Base-by-base conservation (phyloP, 176 grass and related monocot species). In the Hsuehochloa calcarea region DNA sequence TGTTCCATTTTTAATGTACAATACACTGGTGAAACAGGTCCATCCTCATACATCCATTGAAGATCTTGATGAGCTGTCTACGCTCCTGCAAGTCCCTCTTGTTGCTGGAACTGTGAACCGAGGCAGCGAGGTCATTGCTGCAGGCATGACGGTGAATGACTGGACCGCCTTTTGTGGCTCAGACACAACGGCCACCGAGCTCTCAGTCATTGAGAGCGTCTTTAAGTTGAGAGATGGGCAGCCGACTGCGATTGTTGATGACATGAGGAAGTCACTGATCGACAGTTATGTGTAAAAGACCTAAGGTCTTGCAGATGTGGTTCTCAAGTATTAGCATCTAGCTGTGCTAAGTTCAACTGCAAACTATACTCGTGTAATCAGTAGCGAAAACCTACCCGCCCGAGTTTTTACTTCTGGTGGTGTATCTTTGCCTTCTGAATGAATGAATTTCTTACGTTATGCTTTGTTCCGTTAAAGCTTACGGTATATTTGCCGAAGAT, bases 121-220 rank as follows among this genome's bases (percentile, higher is more conserved):
- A 51, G 96, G 96, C 22, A 99, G 96, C 3, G 96, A 96, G 74
- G 93, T 99, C 12, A 86, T 99, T 20, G 97, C 93, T 56, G 93
- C 91, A 5, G 97, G 97, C 46, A 94, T 99, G 93, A 92, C 93
- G 5, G 92, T 99, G 29, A 99, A 99, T 35, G 97, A 99, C 68
- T 99, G 97, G 97, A 96, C 97, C 8, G 97, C 97, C 0, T 96
- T 99, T 74, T 99, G 97, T 68, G 97, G 97, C 3, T 90, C 93
- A 0, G 91, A 99, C 86, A 99, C 93, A 8, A 99, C 97, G 0
- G 93, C 97, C 29, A 99, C 97, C 0, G 97, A 99, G 90, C 91
- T 99, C 37, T 99, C 97, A 0, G 93, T 99, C 80, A 92, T 99
- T 0, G 97, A 99, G 74, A 93, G 89, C 0, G 93, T 99, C 31